A percentile compares a stretch with the other conserved stretches of the same genome.
phyloP scores from a whole-genome alignment of 2,329 filamentous ascomycete species.

The Teratosphaeriaceae sp. region DNA sequence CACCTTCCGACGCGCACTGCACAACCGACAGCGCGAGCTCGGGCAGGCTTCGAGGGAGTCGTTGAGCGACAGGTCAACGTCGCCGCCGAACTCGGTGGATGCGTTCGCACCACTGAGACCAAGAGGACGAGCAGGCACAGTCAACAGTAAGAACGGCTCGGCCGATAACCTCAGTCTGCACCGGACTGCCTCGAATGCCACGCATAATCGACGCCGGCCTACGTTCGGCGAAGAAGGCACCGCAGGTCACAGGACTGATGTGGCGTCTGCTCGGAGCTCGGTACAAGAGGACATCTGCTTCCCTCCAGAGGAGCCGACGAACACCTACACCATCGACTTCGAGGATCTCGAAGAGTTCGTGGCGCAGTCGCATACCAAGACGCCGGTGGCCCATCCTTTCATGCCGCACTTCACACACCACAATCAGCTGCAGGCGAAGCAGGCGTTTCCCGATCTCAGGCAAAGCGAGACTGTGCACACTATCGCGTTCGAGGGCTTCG shows the following conservation, averaged over 20 bases:
- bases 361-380: conserved; percentile 47
- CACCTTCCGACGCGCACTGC: conserved; percentile 35
- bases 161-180: conserved; percentile 56
- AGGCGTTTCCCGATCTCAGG: conserved; percentile 58
- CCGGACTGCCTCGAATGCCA: conserved; percentile 64
- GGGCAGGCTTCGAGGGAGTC: conserved; percentile 23
- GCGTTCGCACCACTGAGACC: conserved; percentile 89
- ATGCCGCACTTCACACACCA: conserved; percentile 22
- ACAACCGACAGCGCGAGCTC: conserved; percentile 18
- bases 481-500: conserved; percentile 17
- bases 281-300: conserved; percentile 88
- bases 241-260: conserved; percentile 52
- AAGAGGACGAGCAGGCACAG: conserved; percentile 65
- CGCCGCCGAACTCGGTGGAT: conserved; percentile 94
- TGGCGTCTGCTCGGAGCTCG: conserved; percentile 59
- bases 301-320: conserved; percentile 69
- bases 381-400: conserved; percentile 38
- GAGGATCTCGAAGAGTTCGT: conserved; percentile 93
- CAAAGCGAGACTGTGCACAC: conserved; percentile 16
- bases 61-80: conserved; percentile 59
- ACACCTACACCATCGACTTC: conserved; percentile 79
- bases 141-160: conserved; percentile 53
- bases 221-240: conserved; percentile 55
- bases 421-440: conserved; percentile 26
- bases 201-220: conserved; percentile 50